Conservation (phyloP, 2,329 filamentous ascomycete genomes). For the Diaporthe amygdali region DNA sequence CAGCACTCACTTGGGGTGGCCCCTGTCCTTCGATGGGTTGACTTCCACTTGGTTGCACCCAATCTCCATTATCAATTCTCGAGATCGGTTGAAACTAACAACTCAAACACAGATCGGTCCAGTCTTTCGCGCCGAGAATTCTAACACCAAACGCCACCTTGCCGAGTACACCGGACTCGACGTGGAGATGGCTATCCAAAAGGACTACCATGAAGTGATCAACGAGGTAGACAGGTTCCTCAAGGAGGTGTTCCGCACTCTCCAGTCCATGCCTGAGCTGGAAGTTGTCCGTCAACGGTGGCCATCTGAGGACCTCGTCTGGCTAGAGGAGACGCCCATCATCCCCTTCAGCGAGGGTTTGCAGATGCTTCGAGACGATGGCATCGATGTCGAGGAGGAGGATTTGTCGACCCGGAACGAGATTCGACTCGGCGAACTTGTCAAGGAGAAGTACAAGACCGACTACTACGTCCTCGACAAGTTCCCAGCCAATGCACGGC, state of each 20-base stretch:
- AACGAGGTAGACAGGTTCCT: slow-evolving; percentile 79
- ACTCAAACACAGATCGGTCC: slow-evolving; percentile 63
- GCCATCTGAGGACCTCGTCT: slow-evolving; percentile 85
- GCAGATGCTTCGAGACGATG: slow-evolving; percentile 81
- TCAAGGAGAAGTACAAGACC: slow-evolving; percentile 85
- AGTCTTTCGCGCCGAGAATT: slow-evolving; percentile 94
- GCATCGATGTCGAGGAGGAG: slow-evolving; percentile 72
- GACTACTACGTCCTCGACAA: slow-evolving; percentile 97
- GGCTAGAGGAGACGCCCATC: slow-evolving; percentile 83
- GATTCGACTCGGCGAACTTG: slow-evolving; percentile 81
- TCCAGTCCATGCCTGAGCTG: slow-evolving; percentile 69
- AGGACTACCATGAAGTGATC: slow-evolving; percentile 89
- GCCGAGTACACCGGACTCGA: slow-evolving; percentile 95
- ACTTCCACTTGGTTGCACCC: neutral
- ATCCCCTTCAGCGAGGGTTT: slow-evolving; percentile 82
- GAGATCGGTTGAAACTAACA: neutral
- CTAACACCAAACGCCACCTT: slow-evolving; percentile 91
- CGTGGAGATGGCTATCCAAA: slow-evolving; percentile 89
- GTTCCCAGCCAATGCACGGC: slow-evolving; percentile 82
- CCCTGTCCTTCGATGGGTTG: too few relatives aligned
- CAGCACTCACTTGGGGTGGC: neutral
- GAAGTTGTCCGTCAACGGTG: slow-evolving; percentile 82
- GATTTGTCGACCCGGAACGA: slow-evolving; percentile 87
- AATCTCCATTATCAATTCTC: neutral
- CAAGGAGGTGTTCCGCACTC: slow-evolving; percentile 71